A percentile compares a stretch with the other conserved stretches of the same genome.
phyloP scores from a whole-genome alignment of 768 basidiomycete species.

The Trametes maxima region DNA sequence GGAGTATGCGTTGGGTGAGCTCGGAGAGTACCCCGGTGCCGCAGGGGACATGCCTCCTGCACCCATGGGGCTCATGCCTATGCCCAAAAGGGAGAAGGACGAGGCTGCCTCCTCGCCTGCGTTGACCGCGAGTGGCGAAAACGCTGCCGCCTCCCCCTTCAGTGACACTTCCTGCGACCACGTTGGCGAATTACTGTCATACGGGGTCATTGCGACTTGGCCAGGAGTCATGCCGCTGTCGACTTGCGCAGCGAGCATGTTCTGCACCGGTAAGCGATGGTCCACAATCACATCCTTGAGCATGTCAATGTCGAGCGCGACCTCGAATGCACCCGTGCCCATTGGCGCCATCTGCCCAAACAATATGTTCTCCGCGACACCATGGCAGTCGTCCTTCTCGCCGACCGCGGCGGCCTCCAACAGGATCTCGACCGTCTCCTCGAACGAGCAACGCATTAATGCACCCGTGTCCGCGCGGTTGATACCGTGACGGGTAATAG shows the following conservation, averaged over 20 bases:
- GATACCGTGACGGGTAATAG: slow-evolving; percentile 99
- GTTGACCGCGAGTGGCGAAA: slow-evolving; percentile 92
- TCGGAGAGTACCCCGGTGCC: slow-evolving; percentile 86
- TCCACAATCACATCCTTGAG: slow-evolving; percentile 98
- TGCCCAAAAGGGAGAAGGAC: slow-evolving; percentile 56
- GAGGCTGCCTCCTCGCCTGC: slow-evolving; percentile 73
- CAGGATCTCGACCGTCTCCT: slow-evolving; percentile 98
- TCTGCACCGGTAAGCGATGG: slow-evolving; percentile 84
- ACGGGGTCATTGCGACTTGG: slow-evolving; percentile 94
- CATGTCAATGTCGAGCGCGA: slow-evolving; percentile 96
- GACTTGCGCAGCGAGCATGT: slow-evolving; percentile 70
- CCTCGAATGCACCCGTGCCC: slow-evolving; percentile 97
- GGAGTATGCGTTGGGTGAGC: slow-evolving; percentile 87
- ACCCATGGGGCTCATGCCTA: slow-evolving; percentile 84
- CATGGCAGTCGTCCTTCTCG: slow-evolving; percentile 97
- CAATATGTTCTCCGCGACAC: slow-evolving; percentile 98
- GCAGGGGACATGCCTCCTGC: slow-evolving; percentile 89
- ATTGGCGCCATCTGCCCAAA: slow-evolving; percentile 99
- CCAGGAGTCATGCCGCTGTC: slow-evolving; percentile 92
- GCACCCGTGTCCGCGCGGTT: slow-evolving; percentile 99
- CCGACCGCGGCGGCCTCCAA: slow-evolving; percentile 99
- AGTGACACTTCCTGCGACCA: slow-evolving; percentile 72
- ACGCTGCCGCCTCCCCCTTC: slow-evolving; percentile 85
- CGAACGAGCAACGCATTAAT: slow-evolving; percentile 97
- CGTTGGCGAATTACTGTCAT: slow-evolving; percentile 87